Evolutionary conservation across 1,139 yeast species (phyloP).

Genomic region (Geotrichum restrictum): DNA sequence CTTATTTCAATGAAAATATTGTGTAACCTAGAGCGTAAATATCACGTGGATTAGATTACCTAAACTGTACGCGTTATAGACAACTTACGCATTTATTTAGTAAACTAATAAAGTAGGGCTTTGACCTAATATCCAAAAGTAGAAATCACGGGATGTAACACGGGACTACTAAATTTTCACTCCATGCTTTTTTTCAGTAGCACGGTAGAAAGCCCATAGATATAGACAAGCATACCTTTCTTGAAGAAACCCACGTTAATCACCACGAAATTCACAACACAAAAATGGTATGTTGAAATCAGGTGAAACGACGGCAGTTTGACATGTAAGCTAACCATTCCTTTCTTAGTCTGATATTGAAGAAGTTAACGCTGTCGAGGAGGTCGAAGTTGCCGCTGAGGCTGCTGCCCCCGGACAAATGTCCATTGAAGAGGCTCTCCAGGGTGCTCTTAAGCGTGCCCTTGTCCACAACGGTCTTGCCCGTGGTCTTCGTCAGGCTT

Average conservation of each 20-base stretch:
- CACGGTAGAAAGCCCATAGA: no score
- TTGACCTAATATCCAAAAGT: no score
- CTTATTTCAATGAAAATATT: background rate
- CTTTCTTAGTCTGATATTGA: conserved; percentile 43
- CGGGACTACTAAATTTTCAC: background rate
- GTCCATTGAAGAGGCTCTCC: conserved; percentile 97
- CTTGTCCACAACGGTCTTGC: conserved; percentile 99
- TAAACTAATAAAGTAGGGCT: no score
- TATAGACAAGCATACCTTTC: background rate
- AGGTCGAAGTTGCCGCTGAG: conserved; percentile 84
- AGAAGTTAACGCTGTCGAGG: conserved; percentile 48
- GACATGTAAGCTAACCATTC: background rate
- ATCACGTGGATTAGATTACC: no score
- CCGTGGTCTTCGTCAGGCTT: conserved; percentile 99
- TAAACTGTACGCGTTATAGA: background rate
- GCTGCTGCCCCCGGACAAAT: conserved; percentile 71
- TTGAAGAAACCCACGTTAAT: background rate
- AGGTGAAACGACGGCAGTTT: background rate
- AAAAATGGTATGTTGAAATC: conserved; percentile 4
- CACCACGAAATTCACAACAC: background rate
- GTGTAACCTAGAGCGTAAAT: no score
- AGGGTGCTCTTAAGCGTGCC: conserved; percentile 97
- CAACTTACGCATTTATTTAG: no score
- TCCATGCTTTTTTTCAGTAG: background rate
- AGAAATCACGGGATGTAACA: no score